These are phyloP conservation scores for Podospora fimiseda DNA, from an alignment of 495 filamentous ascomycete species.

Conservation along the genomic window DNA sequence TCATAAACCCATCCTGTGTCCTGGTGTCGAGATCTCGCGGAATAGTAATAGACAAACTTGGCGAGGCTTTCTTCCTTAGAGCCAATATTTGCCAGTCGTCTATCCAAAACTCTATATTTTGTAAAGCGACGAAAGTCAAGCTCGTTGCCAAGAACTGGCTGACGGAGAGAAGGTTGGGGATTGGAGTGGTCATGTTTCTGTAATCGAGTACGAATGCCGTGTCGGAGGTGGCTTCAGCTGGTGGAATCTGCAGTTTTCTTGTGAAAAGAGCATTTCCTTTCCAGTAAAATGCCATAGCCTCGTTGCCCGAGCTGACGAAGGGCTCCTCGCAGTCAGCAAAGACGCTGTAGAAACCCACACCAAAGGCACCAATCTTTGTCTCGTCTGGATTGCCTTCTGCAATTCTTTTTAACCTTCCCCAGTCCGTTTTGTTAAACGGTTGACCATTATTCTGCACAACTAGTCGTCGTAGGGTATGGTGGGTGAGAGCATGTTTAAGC, in stretches of 20 bases:
- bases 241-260: constrained; percentile 63
- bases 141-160: constrained; percentile 91
- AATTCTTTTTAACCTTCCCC: constrained; percentile 89
- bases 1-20: constrained; percentile 82
- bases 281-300: constrained; percentile 99
- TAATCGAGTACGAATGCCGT: constrained; percentile 93
- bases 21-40: constrained; percentile 73
- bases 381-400: constrained; percentile 98
- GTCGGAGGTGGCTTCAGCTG: constrained; percentile 53
- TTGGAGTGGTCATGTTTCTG: constrained; percentile 72
- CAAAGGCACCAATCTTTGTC: constrained; percentile 97
- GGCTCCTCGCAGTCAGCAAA: constrained; percentile 98
- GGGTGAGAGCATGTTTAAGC: constrained; percentile 71
- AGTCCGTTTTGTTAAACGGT: constrained; percentile 79
- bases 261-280: constrained; percentile 93
- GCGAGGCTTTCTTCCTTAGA: constrained; percentile 77
- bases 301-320: constrained; percentile 82
- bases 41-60: constrained; percentile 62
- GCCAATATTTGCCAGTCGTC: constrained; percentile 76
- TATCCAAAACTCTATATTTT: constrained; percentile 82
- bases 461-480: constrained; percentile 78
- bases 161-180: constrained; percentile 77
- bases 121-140: constrained; percentile 87
- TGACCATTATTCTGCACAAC: constrained; percentile 87
- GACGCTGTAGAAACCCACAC: constrained; percentile 97